phyloP scores from a whole-genome alignment of 495 filamentous ascomycete genomes.

The Entonaema liquescens region DNA sequence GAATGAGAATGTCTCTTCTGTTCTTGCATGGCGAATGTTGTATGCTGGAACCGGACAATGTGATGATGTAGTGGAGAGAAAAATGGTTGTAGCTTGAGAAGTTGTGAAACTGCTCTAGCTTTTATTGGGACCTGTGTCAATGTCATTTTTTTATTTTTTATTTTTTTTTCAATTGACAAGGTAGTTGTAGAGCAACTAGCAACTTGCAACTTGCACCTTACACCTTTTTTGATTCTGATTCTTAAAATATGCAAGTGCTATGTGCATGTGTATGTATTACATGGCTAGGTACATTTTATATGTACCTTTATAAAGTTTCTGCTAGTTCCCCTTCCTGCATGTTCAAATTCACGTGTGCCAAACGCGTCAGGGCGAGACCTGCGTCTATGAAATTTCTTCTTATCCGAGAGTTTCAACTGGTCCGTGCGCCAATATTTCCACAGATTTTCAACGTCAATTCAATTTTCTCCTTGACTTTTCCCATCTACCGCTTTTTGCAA shows the following conservation, averaged over 20 bases:
- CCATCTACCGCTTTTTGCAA: no score
- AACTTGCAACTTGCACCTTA: background rate
- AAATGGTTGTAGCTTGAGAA: background rate
- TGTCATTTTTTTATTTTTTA: background rate
- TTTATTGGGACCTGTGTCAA: background rate
- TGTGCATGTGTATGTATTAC: background rate
- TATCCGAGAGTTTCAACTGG: constrained; percentile 12
- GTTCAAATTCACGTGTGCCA: background rate
- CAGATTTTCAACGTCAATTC: constrained; percentile 1
- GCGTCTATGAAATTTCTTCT: constrained; percentile 11
- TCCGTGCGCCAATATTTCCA: constrained; percentile 3
- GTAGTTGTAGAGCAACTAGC: background rate
- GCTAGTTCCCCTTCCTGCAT: background rate
- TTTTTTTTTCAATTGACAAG: background rate
- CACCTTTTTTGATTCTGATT: background rate
- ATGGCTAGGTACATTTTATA: background rate
- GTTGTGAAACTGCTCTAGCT: background rate
- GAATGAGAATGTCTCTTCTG: background rate
- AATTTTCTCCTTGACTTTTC: background rate
- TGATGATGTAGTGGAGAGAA: background rate
- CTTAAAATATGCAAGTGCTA: background rate
- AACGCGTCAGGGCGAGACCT: background rate
- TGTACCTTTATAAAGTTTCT: background rate
- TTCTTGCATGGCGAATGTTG: constrained; percentile 20
- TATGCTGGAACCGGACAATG: background rate